These are phyloP conservation scores for Saccharomycopsis sp. DNA, from an alignment of 805 yeast species.

Conservation along the genomic window DNA sequence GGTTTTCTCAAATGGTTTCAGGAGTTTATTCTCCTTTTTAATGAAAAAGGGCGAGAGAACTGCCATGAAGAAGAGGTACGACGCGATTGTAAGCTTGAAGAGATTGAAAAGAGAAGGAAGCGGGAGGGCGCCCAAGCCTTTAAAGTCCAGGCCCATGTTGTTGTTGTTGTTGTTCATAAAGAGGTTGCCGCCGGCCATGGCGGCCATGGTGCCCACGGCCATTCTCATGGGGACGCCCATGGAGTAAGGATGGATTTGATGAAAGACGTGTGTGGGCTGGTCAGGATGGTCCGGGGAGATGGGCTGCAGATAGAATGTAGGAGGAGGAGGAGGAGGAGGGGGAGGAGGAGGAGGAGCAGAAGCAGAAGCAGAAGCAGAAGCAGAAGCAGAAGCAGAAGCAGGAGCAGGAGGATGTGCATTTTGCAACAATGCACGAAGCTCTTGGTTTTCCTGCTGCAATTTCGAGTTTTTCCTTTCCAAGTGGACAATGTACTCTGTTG, in stretches of 20 bases:
- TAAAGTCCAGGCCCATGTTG: no score
- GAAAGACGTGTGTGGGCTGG: not conserved
- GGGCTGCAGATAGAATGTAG: no score
- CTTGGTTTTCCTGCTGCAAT: conserved; percentile 44
- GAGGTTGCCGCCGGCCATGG: conserved; percentile 11
- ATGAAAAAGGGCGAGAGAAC: not conserved
- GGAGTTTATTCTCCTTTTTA: no score
- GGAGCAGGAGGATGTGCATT: not conserved
- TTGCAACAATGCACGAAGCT: no score
- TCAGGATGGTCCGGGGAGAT: no score
- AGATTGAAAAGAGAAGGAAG: conserved; percentile 1
- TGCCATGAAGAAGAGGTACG: not conserved
- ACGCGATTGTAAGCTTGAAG: not conserved
- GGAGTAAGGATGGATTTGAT: not conserved
- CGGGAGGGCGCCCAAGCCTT: conserved; percentile 10
- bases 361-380: not conserved
- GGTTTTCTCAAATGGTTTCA: not conserved
- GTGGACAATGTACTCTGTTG: conserved; percentile 72
- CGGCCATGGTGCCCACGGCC: conserved; percentile 14
- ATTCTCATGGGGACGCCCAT: conserved; percentile 17
- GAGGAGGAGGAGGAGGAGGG: not conserved
- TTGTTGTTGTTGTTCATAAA: conserved; percentile 1
- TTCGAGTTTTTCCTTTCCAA: conserved; percentile 50
- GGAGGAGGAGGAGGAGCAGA: not conserved
- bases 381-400: not conserved